Conservation (phyloP, 352 stramenopile genomes). For the Globisporangium cylindrosporum region DNA sequence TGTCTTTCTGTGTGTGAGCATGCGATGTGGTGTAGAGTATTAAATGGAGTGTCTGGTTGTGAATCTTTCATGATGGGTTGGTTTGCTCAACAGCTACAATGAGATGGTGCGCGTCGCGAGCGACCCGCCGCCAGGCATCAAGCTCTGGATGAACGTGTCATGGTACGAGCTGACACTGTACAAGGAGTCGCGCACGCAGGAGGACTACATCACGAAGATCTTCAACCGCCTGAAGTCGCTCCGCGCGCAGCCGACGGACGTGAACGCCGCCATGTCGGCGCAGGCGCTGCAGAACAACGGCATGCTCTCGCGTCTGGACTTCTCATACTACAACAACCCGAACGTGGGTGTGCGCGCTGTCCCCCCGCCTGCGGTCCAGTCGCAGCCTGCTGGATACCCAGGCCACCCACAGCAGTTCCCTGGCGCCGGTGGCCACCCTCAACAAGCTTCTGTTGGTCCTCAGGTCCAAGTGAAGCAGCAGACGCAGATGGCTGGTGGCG, state of each 20-base stretch:
- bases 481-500: neutral
- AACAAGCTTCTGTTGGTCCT: slow-evolving; percentile 8
- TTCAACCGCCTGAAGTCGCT: slow-evolving; percentile 80
- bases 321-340: slow-evolving; percentile 73
- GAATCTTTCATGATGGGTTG: neutral
- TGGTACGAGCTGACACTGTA: slow-evolving; percentile 85
- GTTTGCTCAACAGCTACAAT: slow-evolving; percentile 51
- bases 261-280: slow-evolving; percentile 63
- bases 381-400: slow-evolving; percentile 32
- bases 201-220: slow-evolving; percentile 89
- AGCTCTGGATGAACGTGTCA: slow-evolving; percentile 86
- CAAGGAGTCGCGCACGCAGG: slow-evolving; percentile 80
- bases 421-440: slow-evolving; percentile 23
- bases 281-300: slow-evolving; percentile 64
- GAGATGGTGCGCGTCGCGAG: slow-evolving; percentile 83
- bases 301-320: slow-evolving; percentile 71
- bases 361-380: slow-evolving; percentile 17
- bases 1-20: slow-evolving; percentile 8
- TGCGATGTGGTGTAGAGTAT: neutral
- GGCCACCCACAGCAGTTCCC: slow-evolving; percentile 43
- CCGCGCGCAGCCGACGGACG: slow-evolving; percentile 67
- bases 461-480: slow-evolving; percentile 21
- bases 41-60: slow-evolving; percentile 3
- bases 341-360: slow-evolving; percentile 39
- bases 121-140: slow-evolving; percentile 73